phyloP scores from a whole-genome alignment of 306 rosid species.

The Inga leiocalycina region DNA sequence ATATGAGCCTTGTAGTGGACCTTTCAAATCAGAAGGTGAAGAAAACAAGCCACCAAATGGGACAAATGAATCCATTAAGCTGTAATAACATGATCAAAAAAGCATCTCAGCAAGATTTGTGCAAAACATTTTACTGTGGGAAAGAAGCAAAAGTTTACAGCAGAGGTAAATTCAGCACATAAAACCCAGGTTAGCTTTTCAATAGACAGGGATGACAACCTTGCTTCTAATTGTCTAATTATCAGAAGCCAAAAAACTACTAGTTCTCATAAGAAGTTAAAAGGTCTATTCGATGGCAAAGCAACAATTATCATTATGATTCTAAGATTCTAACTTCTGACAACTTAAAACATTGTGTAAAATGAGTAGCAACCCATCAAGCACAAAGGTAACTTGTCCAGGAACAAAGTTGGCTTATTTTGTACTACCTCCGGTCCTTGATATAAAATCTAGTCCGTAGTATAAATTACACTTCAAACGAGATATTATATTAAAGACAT shows the following conservation, averaged over 20 bases:
- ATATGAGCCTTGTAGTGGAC: conserved; percentile 50
- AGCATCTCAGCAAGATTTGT: conserved; percentile 23
- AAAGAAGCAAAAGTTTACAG: conserved; percentile 22
- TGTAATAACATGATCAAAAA: conserved; percentile 49
- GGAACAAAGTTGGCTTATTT: not conserved
- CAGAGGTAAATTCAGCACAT: not conserved
- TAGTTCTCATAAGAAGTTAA: not conserved
- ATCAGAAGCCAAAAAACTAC: not conserved
- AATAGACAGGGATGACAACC: not conserved
- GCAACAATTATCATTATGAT: not conserved
- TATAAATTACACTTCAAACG: too few relatives aligned
- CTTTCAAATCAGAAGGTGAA: conserved; percentile 71
- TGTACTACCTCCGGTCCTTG: too few relatives aligned
- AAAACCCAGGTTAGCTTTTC: not conserved
- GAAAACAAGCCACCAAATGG: conserved; percentile 96
- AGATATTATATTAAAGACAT: too few relatives aligned
- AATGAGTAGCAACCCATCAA: not conserved
- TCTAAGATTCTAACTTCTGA: conserved; percentile 5
- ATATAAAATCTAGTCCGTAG: too few relatives aligned
- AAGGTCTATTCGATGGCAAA: not conserved
- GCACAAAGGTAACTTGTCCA: not conserved
- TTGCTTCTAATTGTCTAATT: not conserved
- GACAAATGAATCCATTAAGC: conserved; percentile 95
- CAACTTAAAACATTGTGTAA: not conserved
- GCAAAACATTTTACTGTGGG: conserved; percentile 1